Conservation (phyloP, 306 rosid species). For the Luffa aegyptiaca region DNA sequence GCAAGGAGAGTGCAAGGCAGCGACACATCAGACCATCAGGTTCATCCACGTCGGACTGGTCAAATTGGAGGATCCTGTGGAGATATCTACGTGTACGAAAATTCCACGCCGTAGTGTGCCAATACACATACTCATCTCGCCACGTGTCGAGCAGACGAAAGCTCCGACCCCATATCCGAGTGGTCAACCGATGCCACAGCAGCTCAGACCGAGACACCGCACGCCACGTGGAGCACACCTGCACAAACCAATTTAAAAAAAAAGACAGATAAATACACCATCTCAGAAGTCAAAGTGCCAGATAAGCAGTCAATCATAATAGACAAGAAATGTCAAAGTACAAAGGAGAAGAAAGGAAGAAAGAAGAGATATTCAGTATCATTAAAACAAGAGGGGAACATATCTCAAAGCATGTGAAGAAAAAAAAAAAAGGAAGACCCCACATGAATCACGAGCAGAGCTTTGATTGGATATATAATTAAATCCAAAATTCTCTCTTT, state of each 20-base stretch:
- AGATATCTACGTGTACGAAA: conserved; percentile 16
- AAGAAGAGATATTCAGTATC: neutral
- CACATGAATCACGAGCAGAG: conserved; percentile 5
- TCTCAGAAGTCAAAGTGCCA: neutral
- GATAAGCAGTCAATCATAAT: neutral
- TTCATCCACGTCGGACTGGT: conserved; percentile 28
- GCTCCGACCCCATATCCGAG: conserved; percentile 57
- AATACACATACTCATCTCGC: conserved; percentile 48
- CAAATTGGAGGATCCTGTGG: conserved; percentile 22
- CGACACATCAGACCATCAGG: conserved; percentile 42
- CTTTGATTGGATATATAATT: neutral
- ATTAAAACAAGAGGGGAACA: neutral
- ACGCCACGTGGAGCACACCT: conserved; percentile 91
- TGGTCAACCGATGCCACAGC: conserved; percentile 51
- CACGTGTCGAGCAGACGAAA: conserved; percentile 33
- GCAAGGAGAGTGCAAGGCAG: conserved; percentile 59
- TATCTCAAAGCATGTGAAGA: neutral
- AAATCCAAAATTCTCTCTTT: neutral
- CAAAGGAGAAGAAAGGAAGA: neutral
- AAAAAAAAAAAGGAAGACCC: neutral
- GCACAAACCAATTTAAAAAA: neutral
- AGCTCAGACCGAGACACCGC: conserved; percentile 53
- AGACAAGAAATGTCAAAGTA: neutral
- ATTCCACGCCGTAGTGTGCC: conserved; percentile 67
- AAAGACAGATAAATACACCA: no score